Base-by-base conservation (phyloP, 2,329 filamentous ascomycete species). In the Pestalotiopsis sp. region DNA sequence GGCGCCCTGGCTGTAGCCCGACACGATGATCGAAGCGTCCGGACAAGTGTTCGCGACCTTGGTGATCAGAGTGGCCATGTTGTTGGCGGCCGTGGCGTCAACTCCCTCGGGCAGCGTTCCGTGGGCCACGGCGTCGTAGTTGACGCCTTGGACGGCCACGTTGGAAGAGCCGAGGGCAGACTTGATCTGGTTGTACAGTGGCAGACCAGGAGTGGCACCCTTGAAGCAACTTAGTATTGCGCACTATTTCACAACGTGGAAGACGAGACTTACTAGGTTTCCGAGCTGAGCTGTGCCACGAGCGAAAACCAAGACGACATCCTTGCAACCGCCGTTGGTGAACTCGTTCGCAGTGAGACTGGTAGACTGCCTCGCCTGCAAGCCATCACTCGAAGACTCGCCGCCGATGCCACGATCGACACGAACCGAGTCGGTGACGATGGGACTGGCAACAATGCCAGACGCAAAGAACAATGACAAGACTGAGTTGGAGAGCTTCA, bases 261-360 rank as follows among this genome's bases (percentile, higher is more conserved):
- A 39, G 48, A 39, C n/a, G 6, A 14, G 5, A 77, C 81, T 66
- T 62, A 81, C 79, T 67, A 81, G 73, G 65, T 82, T 82, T 58
- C 80, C 81, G 1, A 73, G 67, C 64, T 82, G 80, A 13, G 76
- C 78, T 1, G 78, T 81, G 1, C 79, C 81, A 24, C 81, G 79
- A 2, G 81, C 80, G 60, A 77, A 82, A 64, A 82, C 77, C 52
- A 82, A 78, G 35, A 78, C 79, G 3, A 80, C 74, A 20, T 74
- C 70, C 22, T 77, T 75, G 68, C 81, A 82, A 5, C 72, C 70
- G 1, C 78, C 78, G 1, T 74, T 69, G 40, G 76, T 71, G 59
- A 82, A 75, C 17, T 82, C 81, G 64, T 82, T 80, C 17, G 74
- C 73, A 35, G 63, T 65, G 52, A 65, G 63, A 48, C 44, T 56